Conservation (phyloP, 2,329 filamentous ascomycete genomes). For the Fusarium haematococcum region DNA sequence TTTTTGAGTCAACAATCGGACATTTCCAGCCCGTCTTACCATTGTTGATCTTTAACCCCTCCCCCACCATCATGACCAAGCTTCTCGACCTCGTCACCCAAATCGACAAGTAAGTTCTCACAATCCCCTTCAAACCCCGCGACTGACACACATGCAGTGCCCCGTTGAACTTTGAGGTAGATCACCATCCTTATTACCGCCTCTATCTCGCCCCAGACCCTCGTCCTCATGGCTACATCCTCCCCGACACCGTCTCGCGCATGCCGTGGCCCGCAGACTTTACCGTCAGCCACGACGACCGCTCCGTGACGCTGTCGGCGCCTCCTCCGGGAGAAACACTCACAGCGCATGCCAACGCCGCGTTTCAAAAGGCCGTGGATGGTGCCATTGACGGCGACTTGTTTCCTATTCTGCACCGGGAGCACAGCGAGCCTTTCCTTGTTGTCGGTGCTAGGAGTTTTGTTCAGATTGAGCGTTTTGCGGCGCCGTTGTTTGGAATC, state of each 20-base stretch:
- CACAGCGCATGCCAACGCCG: conserved; percentile 50
- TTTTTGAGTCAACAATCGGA: background rate
- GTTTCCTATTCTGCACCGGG: conserved; percentile 53
- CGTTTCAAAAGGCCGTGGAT: conserved; percentile 56
- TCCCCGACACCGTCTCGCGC: conserved; percentile 56
- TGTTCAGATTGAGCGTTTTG: conserved; percentile 69
- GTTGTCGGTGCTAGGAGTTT: conserved; percentile 52
- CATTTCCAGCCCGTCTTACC: background rate
- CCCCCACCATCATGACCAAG: conserved; percentile 28
- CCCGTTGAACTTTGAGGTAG: conserved; percentile 57
- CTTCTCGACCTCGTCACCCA: conserved; percentile 54
- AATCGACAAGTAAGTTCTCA: conserved; percentile 56
- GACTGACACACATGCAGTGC: conserved; percentile 51
- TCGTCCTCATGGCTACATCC: conserved; percentile 63
- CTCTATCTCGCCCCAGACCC: conserved; percentile 59
- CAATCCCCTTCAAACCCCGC: background rate
- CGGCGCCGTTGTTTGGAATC: conserved; percentile 74
- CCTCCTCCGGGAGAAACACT: conserved; percentile 40
- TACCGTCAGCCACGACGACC: conserved; percentile 47
- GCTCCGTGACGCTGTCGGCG: conserved; percentile 48
- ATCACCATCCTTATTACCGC: conserved; percentile 55
- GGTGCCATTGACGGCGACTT: conserved; percentile 50
- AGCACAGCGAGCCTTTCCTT: conserved; percentile 58
- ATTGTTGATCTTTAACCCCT: background rate
- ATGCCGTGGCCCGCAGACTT: conserved; percentile 62